Percentiles rank a stretch among this genome's conserved stretches.
These are phyloP conservation scores for Dictyostelium capitatum DNA, from an alignment of 78 protist species.

Conservation along the genomic window DNA sequence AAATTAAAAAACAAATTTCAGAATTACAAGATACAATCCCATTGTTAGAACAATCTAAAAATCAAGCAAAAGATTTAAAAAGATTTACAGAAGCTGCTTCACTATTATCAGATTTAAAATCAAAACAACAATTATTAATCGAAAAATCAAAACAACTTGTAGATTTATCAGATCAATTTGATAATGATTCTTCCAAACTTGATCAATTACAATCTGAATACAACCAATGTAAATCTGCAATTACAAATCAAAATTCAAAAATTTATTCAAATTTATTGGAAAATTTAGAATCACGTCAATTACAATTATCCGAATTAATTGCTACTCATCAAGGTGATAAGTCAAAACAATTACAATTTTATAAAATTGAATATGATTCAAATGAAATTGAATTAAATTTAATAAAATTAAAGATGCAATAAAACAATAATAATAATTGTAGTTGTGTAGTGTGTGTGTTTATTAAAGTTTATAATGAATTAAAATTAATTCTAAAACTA, in stretches of 20 bases:
- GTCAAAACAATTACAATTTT: slow-evolving; percentile 1
- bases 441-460: neutral
- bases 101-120: slow-evolving; percentile 48
- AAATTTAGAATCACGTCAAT: neutral
- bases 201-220: neutral
- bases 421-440: neutral
- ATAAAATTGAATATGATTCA: slow-evolving; percentile 12
- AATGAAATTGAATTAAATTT: neutral
- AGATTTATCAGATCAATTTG: slow-evolving; percentile 1
- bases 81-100: slow-evolving; percentile 46
- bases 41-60: slow-evolving; percentile 41
- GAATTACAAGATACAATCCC: slow-evolving; percentile 42
- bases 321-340: neutral
- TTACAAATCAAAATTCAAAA: neutral
- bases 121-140: slow-evolving; percentile 37
- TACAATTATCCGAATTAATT: neutral
- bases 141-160: slow-evolving; percentile 23
- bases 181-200: neutral
- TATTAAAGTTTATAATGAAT: neutral
- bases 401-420: slow-evolving; percentile 19
- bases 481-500: neutral
- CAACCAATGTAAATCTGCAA: neutral
- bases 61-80: slow-evolving; percentile 49
- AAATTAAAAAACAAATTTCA: slow-evolving; percentile 21
- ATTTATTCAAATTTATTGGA: slow-evolving; percentile 3